Conservation (phyloP, 208 protist genomes). For the Wallacemonas sp. region DNA sequence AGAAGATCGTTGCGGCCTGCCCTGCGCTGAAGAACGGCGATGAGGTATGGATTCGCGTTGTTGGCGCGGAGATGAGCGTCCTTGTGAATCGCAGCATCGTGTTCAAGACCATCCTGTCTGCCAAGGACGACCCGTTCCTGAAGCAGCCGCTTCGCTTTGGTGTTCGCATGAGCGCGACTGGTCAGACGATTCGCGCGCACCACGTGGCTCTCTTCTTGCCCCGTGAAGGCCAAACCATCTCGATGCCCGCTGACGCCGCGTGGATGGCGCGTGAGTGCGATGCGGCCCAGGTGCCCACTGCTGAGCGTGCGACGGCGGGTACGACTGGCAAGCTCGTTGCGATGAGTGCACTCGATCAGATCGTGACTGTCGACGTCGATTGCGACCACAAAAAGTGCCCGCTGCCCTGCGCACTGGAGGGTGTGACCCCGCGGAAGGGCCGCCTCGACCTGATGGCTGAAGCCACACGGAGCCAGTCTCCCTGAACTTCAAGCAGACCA, state of each 20-base stretch:
- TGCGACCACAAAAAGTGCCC: not conserved
- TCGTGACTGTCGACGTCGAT: not conserved
- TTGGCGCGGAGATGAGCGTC: not conserved
- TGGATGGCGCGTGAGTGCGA: not conserved
- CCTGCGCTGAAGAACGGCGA: not conserved
- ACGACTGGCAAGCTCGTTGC: not conserved
- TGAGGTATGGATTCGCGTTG: not conserved
- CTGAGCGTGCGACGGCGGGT: not conserved
- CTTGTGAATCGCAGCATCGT: not conserved
- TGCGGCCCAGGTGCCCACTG: not conserved
- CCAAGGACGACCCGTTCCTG: not conserved
- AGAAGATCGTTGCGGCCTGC: not conserved
- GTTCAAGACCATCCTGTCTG: not conserved
- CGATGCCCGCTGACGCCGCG: no score
- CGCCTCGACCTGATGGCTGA: no score
- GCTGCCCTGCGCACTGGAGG: not conserved
- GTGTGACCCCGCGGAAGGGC: no score
- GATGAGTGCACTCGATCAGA: not conserved
- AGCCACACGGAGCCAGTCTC: no score
- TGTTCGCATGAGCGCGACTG: not conserved
- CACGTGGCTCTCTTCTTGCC: no score
- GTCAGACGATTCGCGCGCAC: not conserved
- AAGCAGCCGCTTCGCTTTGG: not conserved
- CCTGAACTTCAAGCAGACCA: no score
- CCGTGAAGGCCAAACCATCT: no score